phyloP scores from a whole-genome alignment of 257 asterid species.

The Echites panduratus region DNA sequence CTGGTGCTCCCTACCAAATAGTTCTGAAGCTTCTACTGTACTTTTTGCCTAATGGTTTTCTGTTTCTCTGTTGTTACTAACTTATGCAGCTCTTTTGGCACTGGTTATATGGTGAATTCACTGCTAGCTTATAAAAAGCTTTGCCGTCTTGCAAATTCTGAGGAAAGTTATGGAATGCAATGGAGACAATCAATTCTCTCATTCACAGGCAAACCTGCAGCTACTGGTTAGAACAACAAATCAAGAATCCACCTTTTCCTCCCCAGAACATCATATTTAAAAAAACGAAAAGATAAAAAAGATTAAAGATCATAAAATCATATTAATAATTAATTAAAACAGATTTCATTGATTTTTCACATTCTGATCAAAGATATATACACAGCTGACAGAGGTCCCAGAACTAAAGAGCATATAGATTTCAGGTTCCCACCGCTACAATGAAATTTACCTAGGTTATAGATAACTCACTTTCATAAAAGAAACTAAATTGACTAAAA shows the following conservation, averaged over 20 bases:
- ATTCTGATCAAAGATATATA: conserved; percentile 3
- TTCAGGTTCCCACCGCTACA: neutral
- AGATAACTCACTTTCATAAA: neutral
- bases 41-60: no score
- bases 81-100: no score
- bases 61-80: no score
- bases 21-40: no score
- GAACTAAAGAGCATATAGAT: neutral
- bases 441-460: neutral
- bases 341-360: neutral
- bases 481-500: neutral
- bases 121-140: no score
- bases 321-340: no score
- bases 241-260: neutral
- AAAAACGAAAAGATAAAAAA: neutral
- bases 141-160: no score
- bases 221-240: neutral
- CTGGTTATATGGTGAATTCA: no score
- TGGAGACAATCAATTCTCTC: no score
- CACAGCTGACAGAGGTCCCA: neutral
- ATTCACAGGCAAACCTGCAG: neutral
- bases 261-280: no score
- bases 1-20: conserved; percentile 6
- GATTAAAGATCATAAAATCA: neutral
- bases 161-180: no score